These are phyloP conservation scores for Umbelopsis sp. DNA, from an alignment of 371 early-diverging fungal species.

Conservation along the genomic window DNA sequence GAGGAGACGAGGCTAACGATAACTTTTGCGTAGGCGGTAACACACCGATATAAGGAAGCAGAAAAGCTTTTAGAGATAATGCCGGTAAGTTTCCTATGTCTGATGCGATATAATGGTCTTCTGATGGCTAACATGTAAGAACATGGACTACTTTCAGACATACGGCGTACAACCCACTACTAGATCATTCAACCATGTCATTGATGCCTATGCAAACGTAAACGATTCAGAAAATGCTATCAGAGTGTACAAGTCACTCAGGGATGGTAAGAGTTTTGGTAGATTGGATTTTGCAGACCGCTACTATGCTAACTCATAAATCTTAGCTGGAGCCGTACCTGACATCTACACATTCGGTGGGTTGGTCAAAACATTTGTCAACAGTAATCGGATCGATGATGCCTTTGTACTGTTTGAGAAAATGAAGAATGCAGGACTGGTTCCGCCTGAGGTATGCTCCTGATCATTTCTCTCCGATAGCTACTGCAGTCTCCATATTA, in stretches of 20 bases:
- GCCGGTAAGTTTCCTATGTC: slow-evolving; percentile 32
- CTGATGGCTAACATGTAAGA: neutral
- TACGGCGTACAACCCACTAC: slow-evolving; percentile 67
- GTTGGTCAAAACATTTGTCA: slow-evolving; percentile 75
- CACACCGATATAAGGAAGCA: slow-evolving; percentile 69
- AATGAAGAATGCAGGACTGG: slow-evolving; percentile 63
- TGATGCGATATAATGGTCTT: too few relatives aligned
- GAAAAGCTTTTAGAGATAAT: slow-evolving; percentile 74
- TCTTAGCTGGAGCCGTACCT: slow-evolving; percentile 48
- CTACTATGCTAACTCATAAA: slow-evolving; percentile 27
- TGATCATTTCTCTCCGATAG: neutral
- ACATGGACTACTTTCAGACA: slow-evolving; percentile 26
- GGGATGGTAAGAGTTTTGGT: slow-evolving; percentile 26
- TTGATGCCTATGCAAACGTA: slow-evolving; percentile 79
- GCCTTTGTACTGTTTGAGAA: slow-evolving; percentile 76
- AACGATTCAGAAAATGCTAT: slow-evolving; percentile 66
- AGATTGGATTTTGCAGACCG: slow-evolving; percentile 22
- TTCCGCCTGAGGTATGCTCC: slow-evolving; percentile 43
- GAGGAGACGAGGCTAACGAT: neutral
- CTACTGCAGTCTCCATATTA: neutral
- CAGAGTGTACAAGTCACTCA: slow-evolving; percentile 54
- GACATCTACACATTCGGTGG: slow-evolving; percentile 68
- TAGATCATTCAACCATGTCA: slow-evolving; percentile 72
- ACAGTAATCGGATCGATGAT: slow-evolving; percentile 59
- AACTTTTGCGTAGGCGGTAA: slow-evolving; percentile 44